Base-by-base conservation (phyloP, 2,329 filamentous ascomycete species). In the Fusarium mangiferae region DNA sequence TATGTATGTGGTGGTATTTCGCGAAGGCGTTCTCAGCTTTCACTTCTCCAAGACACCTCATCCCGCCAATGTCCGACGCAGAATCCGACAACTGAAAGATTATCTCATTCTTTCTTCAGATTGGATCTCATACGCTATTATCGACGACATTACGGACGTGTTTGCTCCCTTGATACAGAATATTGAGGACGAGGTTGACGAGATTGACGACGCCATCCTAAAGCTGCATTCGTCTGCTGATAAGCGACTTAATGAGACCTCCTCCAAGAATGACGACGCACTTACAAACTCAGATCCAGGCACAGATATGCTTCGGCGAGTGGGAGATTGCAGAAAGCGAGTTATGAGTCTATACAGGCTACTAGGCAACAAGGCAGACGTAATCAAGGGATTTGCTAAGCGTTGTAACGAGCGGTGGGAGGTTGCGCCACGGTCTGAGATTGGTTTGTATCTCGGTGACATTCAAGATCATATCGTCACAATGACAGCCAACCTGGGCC, bases 381-480 rank as follows among this genome's bases (percentile, higher is more conserved):
- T 99, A 66, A 98, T 99, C 87, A 98, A 98, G 84, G 96, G 96
- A 3, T 99, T 99, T 79, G 96, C 96, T 10, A 99, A 99, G 85
- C 90, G 96, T 20, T 99, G 96, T 85, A 99, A 98, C 80, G 96
- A 99, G 85, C 93, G 97, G 74, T 99, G 95, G 95, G 94, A 98
- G 77, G 94, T 99, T 67, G 96, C 96, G 11, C 96, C 96, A 17
- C 90, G 95, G 71, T 96, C 93, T 39, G 96, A 99, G 81, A 98
- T 99, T 80, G 96, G 96, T n/a, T 84, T 99, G 60, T 99, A 98
- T 83, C 86, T 99, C 66, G 96, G 96, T 71, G 96, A 99, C 85
- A 99, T 99, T 73, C 96, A 99, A 82, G 96, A 99, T 85, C 96
- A 99, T 81, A 98, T 99, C 77, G 92, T 99, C 77, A 99, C 96